Percentiles rank a stretch among this genome's conserved stretches.
These are phyloP conservation scores for Leishmania turanica DNA, from an alignment of 208 protist genomes.

Conservation along the genomic window DNA sequence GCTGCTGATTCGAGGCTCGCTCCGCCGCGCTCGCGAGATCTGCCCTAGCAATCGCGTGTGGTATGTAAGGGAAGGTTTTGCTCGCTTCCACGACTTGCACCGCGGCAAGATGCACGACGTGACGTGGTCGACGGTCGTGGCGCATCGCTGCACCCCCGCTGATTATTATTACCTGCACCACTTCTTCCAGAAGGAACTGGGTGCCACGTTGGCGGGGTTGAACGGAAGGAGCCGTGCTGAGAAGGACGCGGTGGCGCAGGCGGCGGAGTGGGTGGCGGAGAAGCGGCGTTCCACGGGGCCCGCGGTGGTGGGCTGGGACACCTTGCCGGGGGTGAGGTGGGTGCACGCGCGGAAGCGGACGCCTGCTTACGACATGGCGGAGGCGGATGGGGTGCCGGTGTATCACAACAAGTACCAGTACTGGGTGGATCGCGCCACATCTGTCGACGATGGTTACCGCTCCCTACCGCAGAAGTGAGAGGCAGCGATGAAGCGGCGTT, in stretches of 20 bases:
- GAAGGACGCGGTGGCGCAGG: neutral
- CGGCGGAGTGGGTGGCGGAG: slow-evolving; percentile 7
- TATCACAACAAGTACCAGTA: neutral
- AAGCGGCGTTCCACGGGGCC: neutral
- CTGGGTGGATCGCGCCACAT: no score
- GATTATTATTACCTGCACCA: slow-evolving; percentile 12
- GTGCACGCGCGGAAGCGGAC: neutral
- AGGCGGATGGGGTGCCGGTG: slow-evolving; percentile 14
- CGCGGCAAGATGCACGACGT: slow-evolving; percentile 1
- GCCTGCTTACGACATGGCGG: slow-evolving; percentile 1
- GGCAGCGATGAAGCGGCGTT: no score
- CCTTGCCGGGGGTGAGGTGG: neutral
- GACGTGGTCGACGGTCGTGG: slow-evolving; percentile 22
- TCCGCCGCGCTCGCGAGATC: neutral
- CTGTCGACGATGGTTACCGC: no score
- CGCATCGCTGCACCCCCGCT: slow-evolving; percentile 19
- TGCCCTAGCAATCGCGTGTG: neutral
- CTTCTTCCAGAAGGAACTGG: slow-evolving; percentile 12
- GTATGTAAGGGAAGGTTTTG: neutral
- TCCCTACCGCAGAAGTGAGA: no score
- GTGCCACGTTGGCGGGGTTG: neutral
- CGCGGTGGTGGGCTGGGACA: slow-evolving; percentile 11
- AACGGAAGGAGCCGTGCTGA: neutral
- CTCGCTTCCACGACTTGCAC: slow-evolving; percentile 21
- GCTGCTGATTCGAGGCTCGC: neutral